phyloP scores from a whole-genome alignment of 495 filamentous ascomycete genomes.

The Opeltia flavorubescens region DNA sequence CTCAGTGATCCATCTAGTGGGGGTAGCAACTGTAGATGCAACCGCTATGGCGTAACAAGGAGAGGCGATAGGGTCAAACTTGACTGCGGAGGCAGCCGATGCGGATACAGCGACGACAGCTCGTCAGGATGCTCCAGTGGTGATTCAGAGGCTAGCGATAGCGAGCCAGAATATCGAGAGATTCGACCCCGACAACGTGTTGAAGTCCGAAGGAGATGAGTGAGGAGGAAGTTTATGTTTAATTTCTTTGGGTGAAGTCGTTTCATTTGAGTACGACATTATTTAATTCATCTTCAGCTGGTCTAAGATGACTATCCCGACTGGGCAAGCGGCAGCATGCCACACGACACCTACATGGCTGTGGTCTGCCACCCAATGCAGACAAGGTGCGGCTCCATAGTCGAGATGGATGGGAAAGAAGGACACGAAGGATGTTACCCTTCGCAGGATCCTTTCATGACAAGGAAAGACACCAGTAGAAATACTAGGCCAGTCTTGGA shows the following conservation, averaged over 20 bases:
- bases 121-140: slow-evolving; percentile 33
- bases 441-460: not conserved
- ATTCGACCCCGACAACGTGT: slow-evolving; percentile 22
- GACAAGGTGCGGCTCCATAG: too few relatives aligned
- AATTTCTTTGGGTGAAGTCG: not conserved
- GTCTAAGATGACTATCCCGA: not conserved
- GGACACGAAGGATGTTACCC: not conserved
- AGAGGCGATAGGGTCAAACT: slow-evolving; percentile 83
- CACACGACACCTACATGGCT: too few relatives aligned
- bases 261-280: slow-evolving; percentile 3
- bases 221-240: not conserved
- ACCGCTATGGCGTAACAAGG: slow-evolving; percentile 92
- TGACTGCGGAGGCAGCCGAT: slow-evolving; percentile 79
- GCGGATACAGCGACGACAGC: slow-evolving; percentile 56
- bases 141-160: slow-evolving; percentile 47
- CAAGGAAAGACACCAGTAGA: not conserved
- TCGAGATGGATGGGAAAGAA: not conserved
- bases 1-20: slow-evolving; percentile 56
- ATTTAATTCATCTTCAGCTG: not conserved
- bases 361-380: too few relatives aligned
- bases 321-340: not conserved
- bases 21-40: slow-evolving; percentile 57
- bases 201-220: slow-evolving; percentile 7
- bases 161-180: slow-evolving; percentile 27
- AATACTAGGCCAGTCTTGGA: not conserved